These are phyloP conservation scores for Cladosporium colombiae DNA, from an alignment of 2,329 filamentous ascomycete genomes.

Conservation along the genomic window DNA sequence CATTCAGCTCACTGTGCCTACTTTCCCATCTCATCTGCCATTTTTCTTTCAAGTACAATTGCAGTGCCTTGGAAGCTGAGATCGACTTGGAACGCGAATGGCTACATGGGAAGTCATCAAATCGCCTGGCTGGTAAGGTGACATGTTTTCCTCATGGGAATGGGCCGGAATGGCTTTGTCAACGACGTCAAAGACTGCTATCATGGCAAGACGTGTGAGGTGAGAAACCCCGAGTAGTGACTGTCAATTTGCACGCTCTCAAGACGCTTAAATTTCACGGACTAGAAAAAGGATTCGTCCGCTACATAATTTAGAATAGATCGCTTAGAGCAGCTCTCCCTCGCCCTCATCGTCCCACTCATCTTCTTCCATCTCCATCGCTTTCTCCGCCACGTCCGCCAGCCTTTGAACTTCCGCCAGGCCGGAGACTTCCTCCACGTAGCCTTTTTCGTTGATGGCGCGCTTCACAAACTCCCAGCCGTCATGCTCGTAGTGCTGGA, in stretches of 20 bases:
- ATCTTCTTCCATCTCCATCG: slow-evolving; percentile 65
- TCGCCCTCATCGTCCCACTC: slow-evolving; percentile 58
- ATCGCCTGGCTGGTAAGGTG: too few relatives aligned
- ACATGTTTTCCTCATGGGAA: not conserved
- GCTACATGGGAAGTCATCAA: too few relatives aligned
- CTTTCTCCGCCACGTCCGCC: slow-evolving; percentile 48
- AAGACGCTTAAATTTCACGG: not conserved
- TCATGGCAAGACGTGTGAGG: not conserved
- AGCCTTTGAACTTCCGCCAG: slow-evolving; percentile 64
- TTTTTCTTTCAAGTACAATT: too few relatives aligned
- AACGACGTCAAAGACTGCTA: not conserved
- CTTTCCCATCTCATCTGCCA: too few relatives aligned
- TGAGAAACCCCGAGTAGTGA: not conserved
- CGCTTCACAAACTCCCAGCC: slow-evolving; percentile 77
- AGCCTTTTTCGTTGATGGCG: slow-evolving; percentile 73
- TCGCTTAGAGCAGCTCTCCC: slow-evolving; percentile 30
- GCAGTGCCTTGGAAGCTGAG: not conserved
- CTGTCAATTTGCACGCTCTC: not conserved
- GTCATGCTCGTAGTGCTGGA: slow-evolving; percentile 65
- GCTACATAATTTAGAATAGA: not conserved
- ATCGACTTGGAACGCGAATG: not conserved
- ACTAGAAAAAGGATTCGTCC: not conserved
- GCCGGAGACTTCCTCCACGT: slow-evolving; percentile 74
- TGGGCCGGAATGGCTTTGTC: not conserved
- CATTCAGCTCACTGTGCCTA: not conserved